Conservation (phyloP, 768 basidiomycete genomes). For the Leucocoprinus leucothites region DNA sequence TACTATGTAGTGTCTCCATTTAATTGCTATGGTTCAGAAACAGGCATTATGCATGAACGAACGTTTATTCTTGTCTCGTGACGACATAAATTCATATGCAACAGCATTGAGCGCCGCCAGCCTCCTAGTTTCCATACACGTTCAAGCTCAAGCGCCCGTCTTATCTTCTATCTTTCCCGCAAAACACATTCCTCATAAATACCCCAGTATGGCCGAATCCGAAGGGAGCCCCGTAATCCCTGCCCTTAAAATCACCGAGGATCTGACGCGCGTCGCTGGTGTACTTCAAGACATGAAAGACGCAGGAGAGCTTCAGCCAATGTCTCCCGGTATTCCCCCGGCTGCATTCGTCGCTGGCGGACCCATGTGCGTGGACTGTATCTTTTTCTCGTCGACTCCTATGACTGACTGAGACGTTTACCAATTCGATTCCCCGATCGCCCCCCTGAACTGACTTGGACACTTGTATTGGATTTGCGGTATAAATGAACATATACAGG, state of each 20-base stretch:
- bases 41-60: neutral
- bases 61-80: conserved; percentile 4
- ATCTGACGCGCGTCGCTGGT: conserved; percentile 49
- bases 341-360: conserved; percentile 71
- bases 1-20: conserved; percentile 21
- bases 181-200: neutral
- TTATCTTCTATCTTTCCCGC: conserved; percentile 17
- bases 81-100: neutral
- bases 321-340: conserved; percentile 48
- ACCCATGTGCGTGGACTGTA: conserved; percentile 50
- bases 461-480: neutral
- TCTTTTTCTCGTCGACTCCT: neutral
- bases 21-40: conserved; percentile 7
- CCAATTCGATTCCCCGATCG: neutral
- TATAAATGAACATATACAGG: conserved; percentile 33
- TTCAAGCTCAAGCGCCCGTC: conserved; percentile 7
- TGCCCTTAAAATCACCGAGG: conserved; percentile 33
- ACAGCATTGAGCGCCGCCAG: neutral
- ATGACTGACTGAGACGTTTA: neutral
- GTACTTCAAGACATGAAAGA: conserved; percentile 47
- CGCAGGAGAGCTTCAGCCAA: conserved; percentile 30
- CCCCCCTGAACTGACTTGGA: neutral
- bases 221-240: conserved; percentile 24
- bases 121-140: conserved; percentile 1
- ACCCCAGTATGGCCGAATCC: conserved; percentile 21